Evolutionary conservation across 192 early-diverging fungal genomes (phyloP), one percentile per base, ranked within the genome.

Genomic region (Geranomyces michiganensis): DNA sequence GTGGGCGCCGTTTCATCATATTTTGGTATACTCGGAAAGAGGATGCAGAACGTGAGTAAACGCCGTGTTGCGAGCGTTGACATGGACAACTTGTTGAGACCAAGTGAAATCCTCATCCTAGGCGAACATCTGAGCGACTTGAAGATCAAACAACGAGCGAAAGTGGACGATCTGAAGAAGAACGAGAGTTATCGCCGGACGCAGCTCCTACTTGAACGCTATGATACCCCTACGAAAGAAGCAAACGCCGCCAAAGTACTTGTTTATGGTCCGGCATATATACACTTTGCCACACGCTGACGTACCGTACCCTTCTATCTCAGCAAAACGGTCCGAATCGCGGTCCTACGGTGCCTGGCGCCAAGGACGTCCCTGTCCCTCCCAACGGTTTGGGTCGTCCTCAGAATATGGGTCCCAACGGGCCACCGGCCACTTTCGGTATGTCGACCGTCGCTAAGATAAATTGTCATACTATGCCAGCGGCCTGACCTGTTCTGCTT

Each of bases 161-260:
- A 89, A 67, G 83, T 98, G 17, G 94, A 98, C 65, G 96, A 95
- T 76, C 82, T 98, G 64, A 98, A 98, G 80, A 94, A 96, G 71
- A 95, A 93, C 76, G 95, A 94, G 0, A 88, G 91, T 0, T 98
- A 92, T 75, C 94, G 96, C 67, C 81, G 88, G 29, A 96, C 96
- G 45, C 93, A 96, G 76, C 90, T 76, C 19, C 81, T 98, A 29
- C 77, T 98, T 31, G 95, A 99, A 72, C 79, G 91, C 44, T 99
- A 94, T 78, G 94, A 95, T 30, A 73, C 75, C n/a, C 81, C 81
- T 4, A 55, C 60, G 55, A 71, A 80, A 72, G 75, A 67, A 36
- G 43, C 36, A 10, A 41, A 41, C 10, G 36, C 36, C 36, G 36
- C 36, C 3, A 41, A 41, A 10, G 36, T 41, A 41, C 36, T 41